phyloP scores from a whole-genome alignment of 495 filamentous ascomycete genomes.

The Penicillium soppii region DNA sequence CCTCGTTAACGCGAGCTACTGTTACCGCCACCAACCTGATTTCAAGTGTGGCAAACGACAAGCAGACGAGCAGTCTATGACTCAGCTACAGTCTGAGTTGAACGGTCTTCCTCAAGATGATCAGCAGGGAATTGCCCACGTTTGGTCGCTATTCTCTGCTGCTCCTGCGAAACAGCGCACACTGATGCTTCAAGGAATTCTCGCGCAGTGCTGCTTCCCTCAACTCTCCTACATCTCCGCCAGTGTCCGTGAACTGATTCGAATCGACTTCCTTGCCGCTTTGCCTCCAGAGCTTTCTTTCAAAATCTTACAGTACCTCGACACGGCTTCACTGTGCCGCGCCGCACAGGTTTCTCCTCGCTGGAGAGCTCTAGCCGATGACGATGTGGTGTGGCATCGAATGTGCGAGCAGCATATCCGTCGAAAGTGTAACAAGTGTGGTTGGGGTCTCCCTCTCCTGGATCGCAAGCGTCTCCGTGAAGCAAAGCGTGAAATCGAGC shows the following conservation, averaged over 20 bases:
- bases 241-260: conserved; percentile 84
- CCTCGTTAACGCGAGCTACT: conserved; percentile 78
- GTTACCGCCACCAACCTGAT: conserved; percentile 93
- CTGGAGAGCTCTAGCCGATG: conserved; percentile 87
- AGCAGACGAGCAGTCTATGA: conserved; percentile 93
- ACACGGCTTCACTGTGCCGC: conserved; percentile 95
- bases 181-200: conserved; percentile 91
- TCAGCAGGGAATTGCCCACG: conserved; percentile 88
- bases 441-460: conserved; percentile 87
- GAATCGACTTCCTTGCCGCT: conserved; percentile 90
- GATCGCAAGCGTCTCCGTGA: conserved; percentile 86
- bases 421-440: conserved; percentile 94
- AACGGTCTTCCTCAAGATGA: conserved; percentile 77
- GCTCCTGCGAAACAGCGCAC: conserved; percentile 90
- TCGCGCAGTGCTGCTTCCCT: conserved; percentile 94
- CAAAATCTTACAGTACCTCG: conserved; percentile 89
- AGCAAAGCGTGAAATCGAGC: conserved; percentile 80
- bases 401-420: conserved; percentile 99
- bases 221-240: conserved; percentile 90
- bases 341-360: conserved; percentile 89
- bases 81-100: conserved; percentile 85
- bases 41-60: conserved; percentile 84
- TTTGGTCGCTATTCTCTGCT: conserved; percentile 97
- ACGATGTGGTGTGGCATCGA: conserved; percentile 96
- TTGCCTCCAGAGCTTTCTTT: conserved; percentile 88